A percentile compares a stretch with the other conserved stretches of the same genome.
phyloP scores from a whole-genome alignment of 2,329 filamentous ascomycete genomes.

The Alternaria gaisen region DNA sequence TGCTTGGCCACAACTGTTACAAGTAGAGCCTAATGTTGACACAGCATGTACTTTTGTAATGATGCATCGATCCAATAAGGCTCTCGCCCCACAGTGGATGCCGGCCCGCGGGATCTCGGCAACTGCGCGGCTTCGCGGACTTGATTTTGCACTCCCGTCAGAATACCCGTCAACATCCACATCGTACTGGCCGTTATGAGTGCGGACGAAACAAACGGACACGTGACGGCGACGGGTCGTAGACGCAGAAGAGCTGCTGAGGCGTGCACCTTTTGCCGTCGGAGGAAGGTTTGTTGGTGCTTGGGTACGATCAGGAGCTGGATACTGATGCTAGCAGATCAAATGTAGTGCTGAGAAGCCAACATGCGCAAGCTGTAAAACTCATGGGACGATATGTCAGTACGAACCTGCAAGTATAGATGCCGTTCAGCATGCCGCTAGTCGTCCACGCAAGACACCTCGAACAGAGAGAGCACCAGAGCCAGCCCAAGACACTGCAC shows the following conservation, averaged over 20 bases:
- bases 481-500: conserved; percentile 17
- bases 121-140: no score
- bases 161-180: not conserved
- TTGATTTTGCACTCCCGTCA: no score
- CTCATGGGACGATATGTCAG: conserved; percentile 56
- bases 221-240: conserved; percentile 19
- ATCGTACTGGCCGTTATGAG: conserved; percentile 1
- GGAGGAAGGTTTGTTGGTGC: conserved; percentile 46
- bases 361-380: conserved; percentile 57
- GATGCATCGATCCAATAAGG: not conserved
- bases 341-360: conserved; percentile 60
- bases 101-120: no score
- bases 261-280: conserved; percentile 52
- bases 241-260: conserved; percentile 36
- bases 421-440: conserved; percentile 27
- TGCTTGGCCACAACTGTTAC: not conserved
- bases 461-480: conserved; percentile 19
- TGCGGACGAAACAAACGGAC: conserved; percentile 2
- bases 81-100: not conserved
- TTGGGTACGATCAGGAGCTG: not conserved
- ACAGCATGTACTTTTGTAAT: not conserved
- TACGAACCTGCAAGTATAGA: conserved; percentile 49
- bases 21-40: not conserved
- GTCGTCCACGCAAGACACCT: conserved; percentile 29
- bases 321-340: conserved; percentile 48